Conservation (phyloP, 306 rosid species). For the Prunus kanzakura region DNA sequence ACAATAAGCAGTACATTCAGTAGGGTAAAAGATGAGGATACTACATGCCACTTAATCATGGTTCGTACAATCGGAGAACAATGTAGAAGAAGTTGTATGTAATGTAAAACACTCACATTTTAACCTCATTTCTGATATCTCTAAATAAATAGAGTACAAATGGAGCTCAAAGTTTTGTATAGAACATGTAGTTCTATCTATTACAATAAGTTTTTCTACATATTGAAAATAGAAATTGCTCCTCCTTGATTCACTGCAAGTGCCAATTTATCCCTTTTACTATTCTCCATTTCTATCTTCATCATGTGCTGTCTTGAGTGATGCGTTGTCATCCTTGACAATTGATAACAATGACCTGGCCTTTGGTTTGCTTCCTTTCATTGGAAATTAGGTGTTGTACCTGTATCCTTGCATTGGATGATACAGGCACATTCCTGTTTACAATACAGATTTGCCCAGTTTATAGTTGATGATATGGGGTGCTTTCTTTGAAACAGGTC, state of each 20-base stretch:
- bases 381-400: too few species aligned
- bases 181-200: too few species aligned
- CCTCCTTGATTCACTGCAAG: not conserved
- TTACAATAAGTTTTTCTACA: not conserved
- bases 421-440: not conserved
- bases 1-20: not conserved
- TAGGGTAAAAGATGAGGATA: not conserved
- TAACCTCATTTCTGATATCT: not conserved
- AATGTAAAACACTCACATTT: too few species aligned
- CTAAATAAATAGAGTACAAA: not conserved
- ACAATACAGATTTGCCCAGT: not conserved
- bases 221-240: not conserved
- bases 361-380: not conserved
- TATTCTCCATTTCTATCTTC: not conserved
- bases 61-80: not conserved
- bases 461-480: constrained; percentile 17
- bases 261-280: not conserved
- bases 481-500: constrained; percentile 56
- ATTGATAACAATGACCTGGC: not conserved
- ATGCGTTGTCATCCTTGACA: not conserved
- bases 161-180: not conserved
- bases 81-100: not conserved
- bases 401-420: not conserved
- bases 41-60: not conserved
- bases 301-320: not conserved